Base-by-base conservation (phyloP, 352 stramenopile species). In the Saprolegnia parasitica region DNA sequence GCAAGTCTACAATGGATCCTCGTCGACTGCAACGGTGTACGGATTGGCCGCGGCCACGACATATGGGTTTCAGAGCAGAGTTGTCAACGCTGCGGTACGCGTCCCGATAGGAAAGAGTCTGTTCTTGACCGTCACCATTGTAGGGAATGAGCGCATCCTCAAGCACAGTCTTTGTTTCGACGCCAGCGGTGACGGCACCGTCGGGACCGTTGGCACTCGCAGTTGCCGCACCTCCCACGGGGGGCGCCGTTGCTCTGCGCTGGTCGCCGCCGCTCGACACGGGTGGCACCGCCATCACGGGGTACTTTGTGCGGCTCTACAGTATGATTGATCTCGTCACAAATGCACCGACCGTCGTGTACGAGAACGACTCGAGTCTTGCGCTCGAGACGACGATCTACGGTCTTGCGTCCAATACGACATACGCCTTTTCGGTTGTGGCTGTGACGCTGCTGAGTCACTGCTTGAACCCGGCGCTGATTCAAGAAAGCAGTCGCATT, bases 401-500 rank as follows among this genome's bases (percentile, higher is more conserved):
- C 18, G n/a, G n/a, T 6, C 26, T 63, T n/a, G 16, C 18, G n/a
- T 37, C 35, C 13, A 63, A 63, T 16, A 50, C 56, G 18, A 24
- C 56, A 15, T 63, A 49, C 35, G 13, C 23, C 21, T 63, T 63
- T 16, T 15, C 56, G 5, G 56, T 63, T 6, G 21, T 63, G 5
- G 56, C 29, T 16, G 16, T 63, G 35, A 49, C 56, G 21, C 40
- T n/a, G 1, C 35, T 46, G 35, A 63, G 56, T 23, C 13, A 49
- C n/a, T 63, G 56, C 32, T 63, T 63, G 24, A 46, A 46, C 21
- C 35, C 56, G 5, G 10, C 16, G 24, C 40, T 46, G 6, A 50
- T 63, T 26, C 56, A 63, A 49, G 56, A 63, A 29, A 63, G 56
- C 21, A 50, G 0, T 29, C 56, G 56, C 29, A 15, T 63, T 1